Evolutionary conservation across 2,329 filamentous ascomycete species (phyloP).

Genomic region (Pestalotiopsis sp.): DNA sequence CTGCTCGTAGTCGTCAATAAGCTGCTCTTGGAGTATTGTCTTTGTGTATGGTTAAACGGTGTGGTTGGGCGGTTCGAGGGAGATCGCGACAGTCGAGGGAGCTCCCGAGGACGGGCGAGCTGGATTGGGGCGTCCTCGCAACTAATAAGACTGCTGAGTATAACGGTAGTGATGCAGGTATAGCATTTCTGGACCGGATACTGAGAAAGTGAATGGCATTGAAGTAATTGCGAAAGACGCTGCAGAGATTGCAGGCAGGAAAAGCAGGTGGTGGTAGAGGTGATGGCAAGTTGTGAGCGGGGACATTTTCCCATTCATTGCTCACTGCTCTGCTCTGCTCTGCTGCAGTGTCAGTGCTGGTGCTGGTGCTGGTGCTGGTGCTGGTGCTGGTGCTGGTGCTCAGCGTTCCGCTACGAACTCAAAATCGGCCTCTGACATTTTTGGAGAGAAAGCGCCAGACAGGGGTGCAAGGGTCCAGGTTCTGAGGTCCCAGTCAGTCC

Average conservation of each 20-base stretch:
- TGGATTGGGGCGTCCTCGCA: background rate
- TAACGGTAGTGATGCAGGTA: background rate
- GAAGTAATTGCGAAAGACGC: background rate
- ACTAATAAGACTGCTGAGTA: background rate
- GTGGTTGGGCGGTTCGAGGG: conserved; percentile 4
- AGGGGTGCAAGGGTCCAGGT: conserved; percentile 1
- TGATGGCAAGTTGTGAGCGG: conserved; percentile 8
- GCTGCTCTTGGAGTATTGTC: conserved; percentile 6
- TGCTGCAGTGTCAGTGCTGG: background rate
- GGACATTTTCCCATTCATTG: conserved; percentile 10
- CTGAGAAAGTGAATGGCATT: conserved; percentile 2
- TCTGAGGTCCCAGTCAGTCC: background rate
- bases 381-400: background rate
- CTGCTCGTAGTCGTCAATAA: background rate
- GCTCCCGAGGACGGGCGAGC: conserved; percentile 3
- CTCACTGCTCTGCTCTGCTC: background rate
- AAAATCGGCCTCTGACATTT: conserved; percentile 10
- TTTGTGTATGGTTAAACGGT: background rate
- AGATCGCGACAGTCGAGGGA: conserved; percentile 1
- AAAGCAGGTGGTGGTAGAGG: conserved; percentile 4
- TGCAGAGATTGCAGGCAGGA: background rate
- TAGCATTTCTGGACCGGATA: conserved; percentile 5
- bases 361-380: background rate
- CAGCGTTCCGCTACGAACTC: conserved; percentile 1
- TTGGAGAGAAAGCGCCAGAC: background rate